Percentiles rank a stretch among this genome's conserved stretches.
Evolutionary conservation across 192 early-diverging fungal species (phyloP).

Genomic region (Glomus cerebriforme): DNA sequence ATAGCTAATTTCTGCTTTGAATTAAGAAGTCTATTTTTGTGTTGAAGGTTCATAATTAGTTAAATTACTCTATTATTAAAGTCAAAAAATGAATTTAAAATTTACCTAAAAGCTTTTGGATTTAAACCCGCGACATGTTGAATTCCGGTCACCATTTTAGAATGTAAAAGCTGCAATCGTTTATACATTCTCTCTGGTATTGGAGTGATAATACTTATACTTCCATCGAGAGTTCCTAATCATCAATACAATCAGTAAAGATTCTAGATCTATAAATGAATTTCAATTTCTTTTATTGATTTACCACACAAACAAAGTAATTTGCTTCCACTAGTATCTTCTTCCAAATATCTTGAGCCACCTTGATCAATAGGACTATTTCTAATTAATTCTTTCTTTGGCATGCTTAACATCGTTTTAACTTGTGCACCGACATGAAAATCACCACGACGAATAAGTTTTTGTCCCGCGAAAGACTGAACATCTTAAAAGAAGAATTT

Average conservation of each 20-base stretch:
- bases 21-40: constrained; percentile 36
- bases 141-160: constrained; percentile 80
- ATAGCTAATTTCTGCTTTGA: constrained; percentile 68
- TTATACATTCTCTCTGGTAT: constrained; percentile 93
- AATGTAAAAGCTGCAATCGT: constrained; percentile 79
- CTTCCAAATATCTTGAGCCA: constrained; percentile 10
- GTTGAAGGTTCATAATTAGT: no score
- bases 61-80: no score
- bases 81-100: constrained; percentile 29
- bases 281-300: background rate
- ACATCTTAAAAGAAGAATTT: constrained; percentile 57
- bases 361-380: constrained; percentile 21
- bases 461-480: constrained; percentile 85
- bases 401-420: constrained; percentile 65
- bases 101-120: constrained; percentile 84
- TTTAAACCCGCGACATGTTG: constrained; percentile 89
- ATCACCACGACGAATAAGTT: constrained; percentile 88
- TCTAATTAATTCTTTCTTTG: constrained; percentile 34
- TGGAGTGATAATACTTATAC: constrained; percentile 67
- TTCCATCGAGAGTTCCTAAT: constrained; percentile 69
- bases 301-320: constrained; percentile 53
- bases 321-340: constrained; percentile 34
- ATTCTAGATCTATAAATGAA: background rate
- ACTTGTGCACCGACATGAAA: constrained; percentile 82
- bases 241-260: constrained; percentile 35